Conservation (phyloP, 2,329 filamentous ascomycete genomes). For the Fusarium multiceps region DNA sequence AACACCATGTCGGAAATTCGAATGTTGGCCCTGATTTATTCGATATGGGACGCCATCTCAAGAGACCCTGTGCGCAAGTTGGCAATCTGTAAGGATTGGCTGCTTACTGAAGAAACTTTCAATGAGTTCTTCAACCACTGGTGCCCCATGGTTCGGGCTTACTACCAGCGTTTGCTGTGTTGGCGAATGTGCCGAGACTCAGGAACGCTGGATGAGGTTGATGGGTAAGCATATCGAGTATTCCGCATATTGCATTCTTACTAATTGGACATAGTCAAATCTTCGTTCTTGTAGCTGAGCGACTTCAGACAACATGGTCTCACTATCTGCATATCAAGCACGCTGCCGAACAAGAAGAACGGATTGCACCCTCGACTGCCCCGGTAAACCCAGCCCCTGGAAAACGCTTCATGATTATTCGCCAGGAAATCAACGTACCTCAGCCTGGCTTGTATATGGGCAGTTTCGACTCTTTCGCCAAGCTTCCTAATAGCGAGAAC, state of each 20-base stretch:
- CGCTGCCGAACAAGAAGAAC: conserved; percentile 67
- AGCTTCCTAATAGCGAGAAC: conserved; percentile 42
- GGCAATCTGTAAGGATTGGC: conserved; percentile 76
- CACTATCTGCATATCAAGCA: conserved; percentile 82
- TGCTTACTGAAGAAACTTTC: conserved; percentile 80
- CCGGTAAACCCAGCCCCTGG: conserved; percentile 88
- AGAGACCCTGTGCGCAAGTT: conserved; percentile 75
- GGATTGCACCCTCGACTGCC: conserved; percentile 74
- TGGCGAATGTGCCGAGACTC: conserved; percentile 87
- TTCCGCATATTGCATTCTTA: conserved; percentile 8
- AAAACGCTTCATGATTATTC: conserved; percentile 87
- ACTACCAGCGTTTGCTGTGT: conserved; percentile 90
- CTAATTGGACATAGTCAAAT: conserved; percentile 67
- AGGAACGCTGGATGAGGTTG: conserved; percentile 71
- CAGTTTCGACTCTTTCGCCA: conserved; percentile 60
- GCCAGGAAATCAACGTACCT: conserved; percentile 71
- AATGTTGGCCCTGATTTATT: conserved; percentile 83
- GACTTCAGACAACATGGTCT: conserved; percentile 79
- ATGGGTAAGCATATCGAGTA: conserved; percentile 66
- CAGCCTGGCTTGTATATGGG: conserved; percentile 61
- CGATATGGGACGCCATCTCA: conserved; percentile 79
- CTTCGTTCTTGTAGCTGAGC: conserved; percentile 72
- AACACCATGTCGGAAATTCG: conserved; percentile 93
- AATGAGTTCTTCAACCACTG: conserved; percentile 89
- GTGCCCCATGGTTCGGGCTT: conserved; percentile 94